phyloP scores from a whole-genome alignment of 148 eudicot genomes.

The Gaultheria prostrata region DNA sequence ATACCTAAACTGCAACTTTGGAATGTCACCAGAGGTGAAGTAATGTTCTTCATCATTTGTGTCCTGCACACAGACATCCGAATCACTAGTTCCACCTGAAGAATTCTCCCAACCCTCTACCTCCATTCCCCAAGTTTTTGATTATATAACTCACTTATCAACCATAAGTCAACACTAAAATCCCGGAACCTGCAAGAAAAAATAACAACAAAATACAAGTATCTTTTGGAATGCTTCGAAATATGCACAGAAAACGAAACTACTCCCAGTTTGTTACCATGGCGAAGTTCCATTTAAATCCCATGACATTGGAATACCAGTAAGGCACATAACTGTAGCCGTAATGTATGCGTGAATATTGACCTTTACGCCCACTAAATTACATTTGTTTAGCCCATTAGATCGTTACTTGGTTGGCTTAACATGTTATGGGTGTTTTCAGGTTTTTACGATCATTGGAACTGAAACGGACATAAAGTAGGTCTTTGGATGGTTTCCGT shows the following conservation, averaged over 20 bases:
- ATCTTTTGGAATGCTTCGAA: neutral
- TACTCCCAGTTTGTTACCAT: neutral
- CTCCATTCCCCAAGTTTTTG: conserved; percentile 26
- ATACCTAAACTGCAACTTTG: conserved; percentile 68
- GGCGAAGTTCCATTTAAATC: neutral
- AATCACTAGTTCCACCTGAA: conserved; percentile 39
- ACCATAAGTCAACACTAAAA: neutral
- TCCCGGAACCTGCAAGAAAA: neutral
- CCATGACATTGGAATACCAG: too few relatives aligned
- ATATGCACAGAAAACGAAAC: neutral
- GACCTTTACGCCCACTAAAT: too few relatives aligned
- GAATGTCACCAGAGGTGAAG: conserved; percentile 32
- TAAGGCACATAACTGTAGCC: too few relatives aligned
- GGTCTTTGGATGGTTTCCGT: too few relatives aligned
- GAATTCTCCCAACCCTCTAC: conserved; percentile 35
- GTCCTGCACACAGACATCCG: conserved; percentile 46
- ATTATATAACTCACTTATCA: neutral
- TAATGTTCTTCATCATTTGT: conserved; percentile 49
- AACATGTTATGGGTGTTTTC: too few relatives aligned
- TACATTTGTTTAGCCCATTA: too few relatives aligned
- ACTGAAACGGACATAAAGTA: too few relatives aligned
- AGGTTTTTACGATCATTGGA: too few relatives aligned
- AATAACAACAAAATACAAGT: neutral
- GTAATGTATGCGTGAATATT: too few relatives aligned
- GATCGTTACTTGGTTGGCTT: too few relatives aligned